Percentiles rank a stretch among this genome's conserved stretches.
Evolutionary conservation across 2,329 filamentous ascomycete species (phyloP).

Genomic region (Clonostachys rhizophaga): DNA sequence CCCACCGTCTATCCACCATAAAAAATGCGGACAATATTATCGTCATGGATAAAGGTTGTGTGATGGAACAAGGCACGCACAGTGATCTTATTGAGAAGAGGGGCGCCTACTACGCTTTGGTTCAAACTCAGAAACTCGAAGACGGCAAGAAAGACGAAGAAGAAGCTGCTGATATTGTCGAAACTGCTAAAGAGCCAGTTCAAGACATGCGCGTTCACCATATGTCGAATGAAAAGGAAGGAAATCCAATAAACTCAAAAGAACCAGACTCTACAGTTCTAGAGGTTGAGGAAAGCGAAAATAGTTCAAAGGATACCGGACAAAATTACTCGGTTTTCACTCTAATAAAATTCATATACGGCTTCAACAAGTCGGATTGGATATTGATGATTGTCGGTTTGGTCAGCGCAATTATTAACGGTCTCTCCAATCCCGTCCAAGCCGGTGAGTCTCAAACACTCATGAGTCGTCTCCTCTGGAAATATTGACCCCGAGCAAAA

Average conservation of each 20-base stretch:
- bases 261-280: constrained; percentile 15
- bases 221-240: no score
- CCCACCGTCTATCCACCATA: constrained; percentile 52
- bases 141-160: background rate
- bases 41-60: constrained; percentile 50
- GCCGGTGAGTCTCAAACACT: constrained; percentile 22
- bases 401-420: constrained; percentile 70
- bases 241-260: no score
- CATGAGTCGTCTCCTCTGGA: no score
- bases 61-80: constrained; percentile 52
- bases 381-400: constrained; percentile 69
- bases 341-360: constrained; percentile 72
- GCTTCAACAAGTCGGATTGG: constrained; percentile 74
- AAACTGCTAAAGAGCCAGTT: no score
- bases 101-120: constrained; percentile 77
- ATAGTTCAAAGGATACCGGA: no score
- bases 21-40: constrained; percentile 59
- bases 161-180: no score
- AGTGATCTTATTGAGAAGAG: constrained; percentile 62
- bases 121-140: constrained; percentile 78
- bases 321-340: constrained; percentile 66
- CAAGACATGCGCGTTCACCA: no score
- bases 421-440: constrained; percentile 69
- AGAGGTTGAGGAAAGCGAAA: no score
- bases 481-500: no score